Evolutionary conservation across 345 rosid genomes (phyloP).

Genomic region (Arabis alpina): DNA sequence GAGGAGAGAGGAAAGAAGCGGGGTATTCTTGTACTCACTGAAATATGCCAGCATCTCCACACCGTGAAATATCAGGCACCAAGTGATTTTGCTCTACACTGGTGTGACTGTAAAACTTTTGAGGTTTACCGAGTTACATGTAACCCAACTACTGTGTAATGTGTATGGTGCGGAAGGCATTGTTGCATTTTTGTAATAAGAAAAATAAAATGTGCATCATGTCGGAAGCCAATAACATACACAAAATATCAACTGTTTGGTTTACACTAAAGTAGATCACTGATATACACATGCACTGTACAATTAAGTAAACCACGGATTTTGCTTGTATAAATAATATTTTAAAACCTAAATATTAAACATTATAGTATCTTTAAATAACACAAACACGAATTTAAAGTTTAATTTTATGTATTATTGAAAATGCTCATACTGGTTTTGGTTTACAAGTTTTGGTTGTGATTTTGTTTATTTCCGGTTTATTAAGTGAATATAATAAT

Average conservation of each 20-base stretch:
- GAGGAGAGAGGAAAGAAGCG: conserved; percentile 34
- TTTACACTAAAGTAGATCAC: not conserved
- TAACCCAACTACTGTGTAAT: not conserved
- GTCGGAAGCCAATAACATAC: not conserved
- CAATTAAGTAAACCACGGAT: no score
- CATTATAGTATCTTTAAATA: no score
- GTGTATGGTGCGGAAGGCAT: not conserved
- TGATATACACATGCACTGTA: no score
- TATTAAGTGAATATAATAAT: no score
- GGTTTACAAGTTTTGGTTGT: no score
- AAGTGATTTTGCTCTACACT: conserved; percentile 5
- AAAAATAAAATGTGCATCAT: not conserved
- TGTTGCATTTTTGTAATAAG: conserved; percentile 21
- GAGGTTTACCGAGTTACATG: not conserved
- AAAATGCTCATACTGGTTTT: no score
- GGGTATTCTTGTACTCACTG: conserved; percentile 66
- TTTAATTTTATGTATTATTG: no score
- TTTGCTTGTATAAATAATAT: no score
- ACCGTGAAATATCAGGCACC: not conserved
- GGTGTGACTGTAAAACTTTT: conserved; percentile 3
- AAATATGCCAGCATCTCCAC: conserved; percentile 19
- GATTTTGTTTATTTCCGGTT: no score
- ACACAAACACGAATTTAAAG: no score
- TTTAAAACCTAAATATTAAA: no score
- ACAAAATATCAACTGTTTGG: not conserved